These are phyloP conservation scores for Cryptosporidium sp. DNA, from an alignment of 169 alveolate genomes.

Conservation along the genomic window DNA sequence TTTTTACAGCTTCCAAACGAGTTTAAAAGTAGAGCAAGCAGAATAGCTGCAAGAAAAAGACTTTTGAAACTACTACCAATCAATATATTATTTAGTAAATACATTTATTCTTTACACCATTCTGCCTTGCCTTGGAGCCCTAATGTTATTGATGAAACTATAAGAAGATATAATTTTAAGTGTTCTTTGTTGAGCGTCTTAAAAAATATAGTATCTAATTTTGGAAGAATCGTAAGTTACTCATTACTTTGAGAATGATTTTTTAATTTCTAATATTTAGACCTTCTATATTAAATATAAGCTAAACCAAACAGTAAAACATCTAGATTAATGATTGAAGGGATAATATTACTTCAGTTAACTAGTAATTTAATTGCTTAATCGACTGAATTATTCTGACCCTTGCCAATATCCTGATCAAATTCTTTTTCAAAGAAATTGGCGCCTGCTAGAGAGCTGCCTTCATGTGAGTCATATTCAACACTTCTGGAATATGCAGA, in stretches of 20 bases:
- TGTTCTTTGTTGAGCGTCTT: slow-evolving; percentile 27
- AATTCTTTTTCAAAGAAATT: neutral
- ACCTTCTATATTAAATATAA: slow-evolving; percentile 32
- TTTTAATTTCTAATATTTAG: slow-evolving; percentile 6
- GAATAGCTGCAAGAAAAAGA: slow-evolving; percentile 1
- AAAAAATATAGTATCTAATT: slow-evolving; percentile 12
- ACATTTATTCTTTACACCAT: neutral
- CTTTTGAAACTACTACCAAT: slow-evolving; percentile 3
- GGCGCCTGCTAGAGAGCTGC: neutral
- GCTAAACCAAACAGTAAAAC: neutral
- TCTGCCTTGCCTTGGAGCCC: slow-evolving; percentile 39
- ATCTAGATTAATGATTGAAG: too few relatives aligned
- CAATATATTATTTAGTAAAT: slow-evolving; percentile 2
- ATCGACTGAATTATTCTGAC: neutral
- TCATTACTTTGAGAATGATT: neutral
- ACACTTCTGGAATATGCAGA: slow-evolving; percentile 21
- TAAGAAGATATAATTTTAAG: slow-evolving; percentile 3
- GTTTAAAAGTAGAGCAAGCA: slow-evolving; percentile 25
- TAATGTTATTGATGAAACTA: slow-evolving; percentile 31
- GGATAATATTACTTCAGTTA: neutral
- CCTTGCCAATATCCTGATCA: neutral
- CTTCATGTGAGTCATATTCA: slow-evolving; percentile 5
- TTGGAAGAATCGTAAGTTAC: slow-evolving; percentile 68
- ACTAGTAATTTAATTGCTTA: neutral
- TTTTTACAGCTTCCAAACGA: slow-evolving; percentile 19